These are phyloP conservation scores for Bipolaris gigantea DNA, from an alignment of 2,329 filamentous ascomycete species.

Conservation along the genomic window DNA sequence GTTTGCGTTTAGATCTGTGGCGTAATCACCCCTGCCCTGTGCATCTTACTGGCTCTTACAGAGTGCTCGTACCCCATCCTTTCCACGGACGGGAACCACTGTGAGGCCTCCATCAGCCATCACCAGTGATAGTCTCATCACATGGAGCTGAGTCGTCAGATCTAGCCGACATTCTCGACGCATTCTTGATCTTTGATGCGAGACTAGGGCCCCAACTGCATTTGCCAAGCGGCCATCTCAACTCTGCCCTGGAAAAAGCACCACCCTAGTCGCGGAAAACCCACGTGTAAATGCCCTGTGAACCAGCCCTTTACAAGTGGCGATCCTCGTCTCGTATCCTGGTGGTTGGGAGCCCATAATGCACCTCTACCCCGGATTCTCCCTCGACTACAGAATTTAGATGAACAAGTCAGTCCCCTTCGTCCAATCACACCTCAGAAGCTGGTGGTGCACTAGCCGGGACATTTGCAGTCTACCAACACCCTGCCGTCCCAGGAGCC, in stretches of 20 bases:
- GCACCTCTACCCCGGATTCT: slow-evolving; percentile 1
- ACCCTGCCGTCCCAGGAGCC: not conserved
- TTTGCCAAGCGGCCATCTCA: not conserved
- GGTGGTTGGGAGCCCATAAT: slow-evolving; percentile 15
- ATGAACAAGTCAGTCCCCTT: not conserved
- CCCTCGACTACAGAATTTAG: not conserved
- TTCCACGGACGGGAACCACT: not conserved
- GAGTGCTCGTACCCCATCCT: not conserved
- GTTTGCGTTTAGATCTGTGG: not conserved
- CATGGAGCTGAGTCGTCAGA: no score
- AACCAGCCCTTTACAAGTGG: not conserved
- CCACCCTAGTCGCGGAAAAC: not conserved
- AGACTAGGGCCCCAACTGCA: not conserved
- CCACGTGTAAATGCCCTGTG: not conserved
- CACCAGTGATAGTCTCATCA: not conserved
- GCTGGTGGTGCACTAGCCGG: not conserved
- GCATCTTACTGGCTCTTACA: not conserved
- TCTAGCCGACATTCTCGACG: not conserved
- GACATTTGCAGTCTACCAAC: not conserved
- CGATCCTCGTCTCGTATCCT: slow-evolving; percentile 14
- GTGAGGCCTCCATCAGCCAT: not conserved
- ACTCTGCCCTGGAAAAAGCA: not conserved
- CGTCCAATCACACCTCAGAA: slow-evolving; percentile 3
- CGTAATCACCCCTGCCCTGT: not conserved
- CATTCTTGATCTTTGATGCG: not conserved